phyloP scores from a whole-genome alignment of 495 filamentous ascomycete species.

The Chaetomium cochliodes region DNA sequence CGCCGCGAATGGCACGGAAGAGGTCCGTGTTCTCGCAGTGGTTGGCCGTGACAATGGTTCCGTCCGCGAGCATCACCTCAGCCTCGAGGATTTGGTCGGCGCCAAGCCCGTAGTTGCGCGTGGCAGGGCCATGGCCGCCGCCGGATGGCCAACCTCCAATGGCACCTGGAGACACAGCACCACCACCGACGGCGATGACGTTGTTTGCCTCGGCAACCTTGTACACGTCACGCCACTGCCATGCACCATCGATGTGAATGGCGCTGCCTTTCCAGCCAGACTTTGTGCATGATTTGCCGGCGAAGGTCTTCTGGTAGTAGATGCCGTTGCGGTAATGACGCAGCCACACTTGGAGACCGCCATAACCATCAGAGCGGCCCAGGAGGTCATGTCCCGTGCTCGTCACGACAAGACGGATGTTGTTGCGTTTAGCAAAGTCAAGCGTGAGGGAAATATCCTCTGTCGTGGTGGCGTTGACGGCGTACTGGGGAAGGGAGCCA shows the following conservation, averaged over 20 bases:
- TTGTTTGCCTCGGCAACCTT: conserved; percentile 24
- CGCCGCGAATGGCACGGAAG: conserved; percentile 51
- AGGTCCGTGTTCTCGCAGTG: conserved; percentile 44
- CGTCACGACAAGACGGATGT: conserved; percentile 32
- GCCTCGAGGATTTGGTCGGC: conserved; percentile 46
- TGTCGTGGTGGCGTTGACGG: conserved; percentile 49
- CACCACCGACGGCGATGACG: conserved; percentile 36
- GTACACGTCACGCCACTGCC: conserved; percentile 19
- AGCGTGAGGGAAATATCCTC: conserved; percentile 50
- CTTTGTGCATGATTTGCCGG: conserved; percentile 11
- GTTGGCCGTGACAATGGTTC: conserved; percentile 42
- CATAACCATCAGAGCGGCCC: conserved; percentile 23
- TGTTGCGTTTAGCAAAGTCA: conserved; percentile 51
- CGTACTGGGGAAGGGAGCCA: conserved; percentile 46
- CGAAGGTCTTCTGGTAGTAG: conserved; percentile 19
- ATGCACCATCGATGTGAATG: conserved; percentile 15
- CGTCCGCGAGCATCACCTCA: conserved; percentile 48
- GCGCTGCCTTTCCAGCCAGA: conserved; percentile 19
- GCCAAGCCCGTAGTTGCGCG: conserved; percentile 39
- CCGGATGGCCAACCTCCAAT: conserved; percentile 45
- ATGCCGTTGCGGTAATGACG: conserved; percentile 22
- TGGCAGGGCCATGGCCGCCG: conserved; percentile 42
- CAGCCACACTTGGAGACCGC: conserved; percentile 22
- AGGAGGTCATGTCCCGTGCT: conserved; percentile 24
- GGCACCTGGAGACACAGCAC: conserved; percentile 12